Evolutionary conservation across 2,329 filamentous ascomycete species (phyloP).

Genomic region (Trichoderma sp.): DNA sequence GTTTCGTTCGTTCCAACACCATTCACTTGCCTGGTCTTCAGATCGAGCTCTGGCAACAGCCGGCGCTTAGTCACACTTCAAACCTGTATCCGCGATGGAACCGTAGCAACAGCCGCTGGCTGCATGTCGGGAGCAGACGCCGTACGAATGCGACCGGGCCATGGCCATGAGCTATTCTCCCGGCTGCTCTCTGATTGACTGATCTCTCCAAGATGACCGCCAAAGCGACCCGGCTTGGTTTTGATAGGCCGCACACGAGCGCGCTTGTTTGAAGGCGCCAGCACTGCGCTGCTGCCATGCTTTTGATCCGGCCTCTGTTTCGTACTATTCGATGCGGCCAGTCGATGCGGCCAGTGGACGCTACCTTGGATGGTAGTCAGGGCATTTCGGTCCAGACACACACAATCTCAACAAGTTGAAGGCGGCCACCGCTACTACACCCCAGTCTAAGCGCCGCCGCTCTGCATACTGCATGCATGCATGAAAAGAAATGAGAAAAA

Average conservation of each 20-base stretch:
- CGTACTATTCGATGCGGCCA: constrained; percentile 6
- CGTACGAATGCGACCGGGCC: not conserved
- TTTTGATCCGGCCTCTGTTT: not conserved
- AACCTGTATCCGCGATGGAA: constrained; percentile 5
- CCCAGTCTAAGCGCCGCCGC: constrained; percentile 20
- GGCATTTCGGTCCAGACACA: not conserved
- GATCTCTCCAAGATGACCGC: not conserved
- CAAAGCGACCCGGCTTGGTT: not conserved
- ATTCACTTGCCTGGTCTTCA: not conserved
- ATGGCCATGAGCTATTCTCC: not conserved
- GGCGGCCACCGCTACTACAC: constrained; percentile 7
- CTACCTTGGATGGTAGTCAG: not conserved
- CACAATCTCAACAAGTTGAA: not conserved
- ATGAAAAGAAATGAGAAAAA: not conserved
- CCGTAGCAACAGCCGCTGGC: constrained; percentile 18
- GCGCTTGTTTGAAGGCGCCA: constrained; percentile 19
- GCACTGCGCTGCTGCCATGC: not conserved
- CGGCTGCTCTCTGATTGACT: not conserved
- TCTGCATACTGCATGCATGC: constrained; percentile 8
- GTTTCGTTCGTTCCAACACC: not conserved
- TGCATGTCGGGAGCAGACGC: constrained; percentile 10
- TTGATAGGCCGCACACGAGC: constrained; percentile 7
- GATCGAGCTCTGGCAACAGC: not conserved
- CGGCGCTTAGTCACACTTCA: constrained; percentile 17
- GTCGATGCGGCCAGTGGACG: not conserved